These are phyloP conservation scores for Kwoniella newhampshirensis DNA, from an alignment of 768 basidiomycete species.

Conservation along the genomic window DNA sequence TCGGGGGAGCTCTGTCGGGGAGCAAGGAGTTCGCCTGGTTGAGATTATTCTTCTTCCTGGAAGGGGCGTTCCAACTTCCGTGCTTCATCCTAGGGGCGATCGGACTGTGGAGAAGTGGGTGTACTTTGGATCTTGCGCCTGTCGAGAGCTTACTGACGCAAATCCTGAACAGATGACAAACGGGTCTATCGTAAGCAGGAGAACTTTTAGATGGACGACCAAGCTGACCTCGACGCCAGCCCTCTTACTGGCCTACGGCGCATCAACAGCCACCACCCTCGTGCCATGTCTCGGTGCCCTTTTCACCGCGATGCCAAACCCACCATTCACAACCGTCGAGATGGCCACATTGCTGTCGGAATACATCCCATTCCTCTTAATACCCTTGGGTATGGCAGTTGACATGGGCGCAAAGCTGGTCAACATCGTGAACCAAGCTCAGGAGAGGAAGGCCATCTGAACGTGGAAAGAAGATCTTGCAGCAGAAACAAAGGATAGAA, in stretches of 20 bases:
- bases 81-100: slow-evolving; percentile 67
- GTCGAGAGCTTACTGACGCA: background rate
- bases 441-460: slow-evolving; percentile 25
- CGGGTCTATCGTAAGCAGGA: slow-evolving; percentile 47
- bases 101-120: slow-evolving; percentile 47
- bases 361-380: slow-evolving; percentile 73
- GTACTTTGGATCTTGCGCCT: slow-evolving; percentile 39
- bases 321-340: slow-evolving; percentile 60
- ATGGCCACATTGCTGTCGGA: slow-evolving; percentile 63
- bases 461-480: too few species aligned
- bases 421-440: slow-evolving; percentile 21
- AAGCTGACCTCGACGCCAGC: slow-evolving; percentile 55
- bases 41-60: slow-evolving; percentile 59
- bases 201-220: slow-evolving; percentile 1
- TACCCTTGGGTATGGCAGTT: slow-evolving; percentile 70
- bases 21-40: slow-evolving; percentile 50
- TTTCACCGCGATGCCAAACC: slow-evolving; percentile 59
- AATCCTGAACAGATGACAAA: slow-evolving; percentile 53
- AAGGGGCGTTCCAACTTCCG: slow-evolving; percentile 64
- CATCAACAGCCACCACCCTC: slow-evolving; percentile 75
- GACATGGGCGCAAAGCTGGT: slow-evolving; percentile 61
- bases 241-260: slow-evolving; percentile 70
- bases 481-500: too few species aligned
- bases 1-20: slow-evolving; percentile 58
- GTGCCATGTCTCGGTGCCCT: slow-evolving; percentile 68